A percentile compares a stretch with the other conserved stretches of the same genome.
Conservation (phyloP, 345 rosid species). For the Crucihimalaya himalaica region DNA sequence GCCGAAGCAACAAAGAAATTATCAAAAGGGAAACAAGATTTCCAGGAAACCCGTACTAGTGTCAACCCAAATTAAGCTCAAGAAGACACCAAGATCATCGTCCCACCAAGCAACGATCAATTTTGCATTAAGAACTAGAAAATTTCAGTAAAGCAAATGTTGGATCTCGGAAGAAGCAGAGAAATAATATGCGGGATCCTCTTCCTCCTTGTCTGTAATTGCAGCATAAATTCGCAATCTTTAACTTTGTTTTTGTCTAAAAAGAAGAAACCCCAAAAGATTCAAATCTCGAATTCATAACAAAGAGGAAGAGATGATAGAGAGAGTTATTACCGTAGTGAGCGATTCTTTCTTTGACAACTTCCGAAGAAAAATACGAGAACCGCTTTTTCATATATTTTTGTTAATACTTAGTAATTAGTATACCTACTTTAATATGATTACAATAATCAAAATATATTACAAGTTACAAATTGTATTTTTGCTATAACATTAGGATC, state of each 20-base stretch:
- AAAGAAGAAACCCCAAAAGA: constrained; percentile 3
- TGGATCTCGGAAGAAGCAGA: too few relatives aligned
- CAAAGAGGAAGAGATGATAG: background rate
- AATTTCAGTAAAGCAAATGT: background rate
- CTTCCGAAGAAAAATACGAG: background rate
- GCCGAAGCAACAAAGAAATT: background rate
- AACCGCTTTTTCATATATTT: too few relatives aligned
- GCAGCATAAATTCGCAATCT: constrained; percentile 15
- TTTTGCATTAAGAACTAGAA: too few relatives aligned
- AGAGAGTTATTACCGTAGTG: constrained; percentile 7
- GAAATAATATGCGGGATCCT: too few relatives aligned
- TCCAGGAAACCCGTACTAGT: too few relatives aligned
- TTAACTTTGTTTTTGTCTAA: background rate
- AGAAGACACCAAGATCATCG: background rate
- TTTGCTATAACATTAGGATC: background rate
- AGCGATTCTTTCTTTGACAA: constrained; percentile 15
- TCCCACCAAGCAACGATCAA: background rate
- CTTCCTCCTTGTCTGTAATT: background rate
- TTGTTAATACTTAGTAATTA: too few relatives aligned
- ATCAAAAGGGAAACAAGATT: too few relatives aligned
- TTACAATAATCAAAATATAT: too few relatives aligned
- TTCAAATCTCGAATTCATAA: background rate
- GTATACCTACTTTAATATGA: too few relatives aligned
- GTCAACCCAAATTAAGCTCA: constrained; percentile 8
- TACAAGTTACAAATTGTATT: too few relatives aligned